phyloP scores from a whole-genome alignment of 1,284 basidiomycete genomes.

The Mixia osmundae region DNA sequence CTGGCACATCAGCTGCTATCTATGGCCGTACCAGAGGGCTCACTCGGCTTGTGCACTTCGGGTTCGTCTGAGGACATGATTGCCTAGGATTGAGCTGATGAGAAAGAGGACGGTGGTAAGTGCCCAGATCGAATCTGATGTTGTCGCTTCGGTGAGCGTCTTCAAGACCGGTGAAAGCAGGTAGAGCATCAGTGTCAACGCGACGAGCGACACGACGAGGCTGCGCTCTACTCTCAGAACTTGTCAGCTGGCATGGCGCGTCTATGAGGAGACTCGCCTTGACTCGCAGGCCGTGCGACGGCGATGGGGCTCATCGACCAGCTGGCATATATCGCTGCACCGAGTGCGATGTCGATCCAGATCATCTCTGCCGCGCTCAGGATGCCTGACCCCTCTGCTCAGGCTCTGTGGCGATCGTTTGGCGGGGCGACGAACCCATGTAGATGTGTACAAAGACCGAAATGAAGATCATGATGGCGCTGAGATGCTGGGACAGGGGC shows the following conservation, averaged over 20 bases:
- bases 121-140: slow-evolving; percentile 92
- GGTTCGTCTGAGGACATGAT: too few relatives aligned
- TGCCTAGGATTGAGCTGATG: slow-evolving; percentile 36
- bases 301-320: too few relatives aligned
- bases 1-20: slow-evolving; percentile 10
- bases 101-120: slow-evolving; percentile 43
- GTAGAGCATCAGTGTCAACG: slow-evolving; percentile 68
- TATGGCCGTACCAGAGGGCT: too few relatives aligned
- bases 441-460: slow-evolving; percentile 51
- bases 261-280: too few relatives aligned
- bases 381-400: slow-evolving; percentile 22
- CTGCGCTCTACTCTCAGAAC: slow-evolving; percentile 3
- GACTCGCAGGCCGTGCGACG: too few relatives aligned
- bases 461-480: slow-evolving; percentile 56
- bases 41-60: too few relatives aligned
- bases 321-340: too few relatives aligned
- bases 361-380: slow-evolving; percentile 1
- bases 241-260: neutral
- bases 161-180: slow-evolving; percentile 73
- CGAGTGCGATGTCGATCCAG: neutral
- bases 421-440: too few relatives aligned
- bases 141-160: slow-evolving; percentile 81
- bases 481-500: slow-evolving; percentile 62
- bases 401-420: too few relatives aligned
- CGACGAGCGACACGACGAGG: slow-evolving; percentile 22